Evolutionary conservation across 768 basidiomycete species (phyloP), one percentile per base, ranked within the genome.

Genomic region (Leucosporidium scottii): DNA sequence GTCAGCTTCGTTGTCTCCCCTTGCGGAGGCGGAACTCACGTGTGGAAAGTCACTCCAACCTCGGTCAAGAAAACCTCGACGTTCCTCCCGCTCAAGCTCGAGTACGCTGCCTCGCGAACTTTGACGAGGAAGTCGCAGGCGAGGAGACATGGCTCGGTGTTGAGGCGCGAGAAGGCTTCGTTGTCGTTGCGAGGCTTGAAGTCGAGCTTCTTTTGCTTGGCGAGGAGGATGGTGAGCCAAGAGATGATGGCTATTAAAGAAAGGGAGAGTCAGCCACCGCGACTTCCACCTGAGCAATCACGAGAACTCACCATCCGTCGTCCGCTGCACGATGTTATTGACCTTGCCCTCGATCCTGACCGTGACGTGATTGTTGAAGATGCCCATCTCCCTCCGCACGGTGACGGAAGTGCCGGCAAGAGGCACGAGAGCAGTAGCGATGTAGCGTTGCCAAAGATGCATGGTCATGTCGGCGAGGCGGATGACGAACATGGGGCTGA

Each of bases 121-220:
- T 85, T 89, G 71, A 90, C 89, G 60, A 99, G 79, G 39, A 83
- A 83, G 23, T 94, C 91, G 75, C 93, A 94, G 73, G 89, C 91
- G 1, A 85, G 82, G 23, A 86, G 75, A 76, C 93, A 97, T 0
- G 96, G 93, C 71, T 97, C 94, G 0, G 96, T 98, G 75, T 91
- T 96, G 31, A 91, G 91, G 27, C 92, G 82, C 5, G 92, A 91
- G 78, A 97, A 98, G 0, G 93, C 93, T 28, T 93, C 79, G 73
- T 98, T 94, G 75, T 99, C 96, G 73, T 97, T 93, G 48, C 88
- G 85, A 17, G 96, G 96, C 78, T 94, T 96, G 81, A 96, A 99
- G 77, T 99, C 96, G 59, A 85, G 89, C 75, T 87, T 89, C 81
- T 97, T 97, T 78, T 99, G 96, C 78, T 92, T 93, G 12, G 85